phyloP scores from a whole-genome alignment of 148 eudicot genomes.

The Salicornia ramosissima region DNA sequence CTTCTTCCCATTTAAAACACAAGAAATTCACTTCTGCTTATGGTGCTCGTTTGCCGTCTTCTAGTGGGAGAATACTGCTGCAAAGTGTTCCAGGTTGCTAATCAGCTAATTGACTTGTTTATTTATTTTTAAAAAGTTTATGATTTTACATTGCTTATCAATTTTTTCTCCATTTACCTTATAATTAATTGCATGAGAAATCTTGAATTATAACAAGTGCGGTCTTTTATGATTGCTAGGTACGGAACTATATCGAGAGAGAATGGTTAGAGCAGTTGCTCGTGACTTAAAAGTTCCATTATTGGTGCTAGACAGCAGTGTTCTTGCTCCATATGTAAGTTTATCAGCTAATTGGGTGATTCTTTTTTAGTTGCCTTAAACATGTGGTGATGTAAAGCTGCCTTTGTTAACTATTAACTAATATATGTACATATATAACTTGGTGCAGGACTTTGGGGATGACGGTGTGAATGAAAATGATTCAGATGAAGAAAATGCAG shows the following conservation, averaged over 20 bases:
- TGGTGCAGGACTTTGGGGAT: conserved; percentile 66
- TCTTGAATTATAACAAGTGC: not conserved
- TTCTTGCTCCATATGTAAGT: conserved; percentile 91
- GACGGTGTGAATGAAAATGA: conserved; percentile 70
- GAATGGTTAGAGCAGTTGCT: conserved; percentile 89
- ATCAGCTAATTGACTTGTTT: conserved; percentile 11
- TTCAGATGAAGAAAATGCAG: conserved; percentile 66
- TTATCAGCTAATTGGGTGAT: not conserved
- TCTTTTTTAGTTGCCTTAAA: conserved; percentile 4
- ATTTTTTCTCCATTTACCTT: not conserved
- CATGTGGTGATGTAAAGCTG: not conserved
- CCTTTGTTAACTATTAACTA: not conserved
- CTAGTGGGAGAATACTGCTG: conserved; percentile 86
- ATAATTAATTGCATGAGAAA: not conserved
- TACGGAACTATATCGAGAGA: conserved; percentile 92
- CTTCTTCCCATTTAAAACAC: conserved; percentile 72
- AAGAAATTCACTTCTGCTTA: conserved; percentile 53
- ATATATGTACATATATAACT: no score
- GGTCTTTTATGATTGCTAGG: conserved; percentile 40
- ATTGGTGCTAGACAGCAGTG: conserved; percentile 85
- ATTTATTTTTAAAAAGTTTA: not conserved
- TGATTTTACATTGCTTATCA: not conserved
- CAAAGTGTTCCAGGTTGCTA: conserved; percentile 86
- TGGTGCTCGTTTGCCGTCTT: conserved; percentile 72
- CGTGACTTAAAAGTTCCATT: conserved; percentile 78